Base-by-base conservation (phyloP, 805 yeast genomes). In the Starmerella bombi region DNA sequence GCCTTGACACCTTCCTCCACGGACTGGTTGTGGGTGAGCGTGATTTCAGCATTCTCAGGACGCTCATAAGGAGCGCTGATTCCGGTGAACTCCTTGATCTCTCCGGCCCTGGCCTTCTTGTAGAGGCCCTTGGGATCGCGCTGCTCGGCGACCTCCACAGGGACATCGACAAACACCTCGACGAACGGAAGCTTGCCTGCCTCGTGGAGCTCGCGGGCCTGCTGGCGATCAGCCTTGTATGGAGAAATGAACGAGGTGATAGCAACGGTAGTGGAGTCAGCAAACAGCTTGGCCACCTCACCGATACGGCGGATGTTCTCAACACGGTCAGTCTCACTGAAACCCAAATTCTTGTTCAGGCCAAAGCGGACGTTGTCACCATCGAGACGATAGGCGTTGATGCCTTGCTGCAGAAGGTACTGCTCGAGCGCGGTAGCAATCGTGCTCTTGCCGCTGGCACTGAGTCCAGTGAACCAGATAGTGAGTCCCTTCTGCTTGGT, bases 121-220 rank as follows among this genome's bases (percentile, higher is more conserved):
- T 88, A 88, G 51, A 88, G 67, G 10, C 97, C 97, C 67, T 88
- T 88, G 49, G 97, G 97, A 62, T 88, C 97, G 66, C 97, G 82
- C 62, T 83, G 72, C 68, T 88, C 97, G 37, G 96, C 97, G 47
- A 88, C 84, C 55, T 79, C 85, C 38, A 88, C 69, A 27, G 97
- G 96, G 34, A 85, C 96, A 60, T 86, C 94, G 28, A 86, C 88
- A 51, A 65, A 85, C 7, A 88, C 93, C 66, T 86, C 97, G 41
- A 86, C 72, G 55, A 86, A 86, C 40, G 93, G 88, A 47, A 88
- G 65, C 32, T 71, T 71, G 49, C 77, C 74, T 45, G 75, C 74
- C 48, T 71, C 74, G 60, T 86, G 97, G 48, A 86, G 67, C 58
- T 79, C 76, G 58, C 97, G 75, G 25, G 95, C 97, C 50, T 70